A percentile compares a stretch with the other conserved stretches of the same genome.
phyloP scores from a whole-genome alignment of 2,329 filamentous ascomycete species.

The Ascochyta lentis region DNA sequence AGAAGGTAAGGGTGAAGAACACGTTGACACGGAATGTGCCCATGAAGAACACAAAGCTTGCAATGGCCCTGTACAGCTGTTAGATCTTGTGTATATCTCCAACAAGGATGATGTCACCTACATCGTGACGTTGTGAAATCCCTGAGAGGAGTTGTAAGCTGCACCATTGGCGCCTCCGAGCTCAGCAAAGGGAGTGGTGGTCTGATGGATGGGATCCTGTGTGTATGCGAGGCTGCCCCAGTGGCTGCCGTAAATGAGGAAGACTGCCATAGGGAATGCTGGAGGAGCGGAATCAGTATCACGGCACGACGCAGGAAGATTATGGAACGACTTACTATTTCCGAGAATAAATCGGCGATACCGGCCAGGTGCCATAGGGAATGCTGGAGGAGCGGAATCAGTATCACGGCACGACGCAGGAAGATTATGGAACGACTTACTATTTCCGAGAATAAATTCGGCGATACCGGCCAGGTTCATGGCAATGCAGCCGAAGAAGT shows the following conservation, averaged over 20 bases:
- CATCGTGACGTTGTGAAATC: conserved; percentile 31
- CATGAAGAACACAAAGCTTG: conserved; percentile 27
- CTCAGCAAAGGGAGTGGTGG: conserved; percentile 19
- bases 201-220: conserved; percentile 28
- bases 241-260: conserved; percentile 30
- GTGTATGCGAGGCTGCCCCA: conserved; percentile 30
- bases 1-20: conserved; percentile 26
- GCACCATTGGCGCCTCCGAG: conserved; percentile 26
- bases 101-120: not conserved
- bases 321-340: conserved; percentile 18
- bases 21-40: conserved; percentile 28
- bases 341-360: conserved; percentile 29
- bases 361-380: conserved; percentile 33
- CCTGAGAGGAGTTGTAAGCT: conserved; percentile 30
- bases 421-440: conserved; percentile 1
- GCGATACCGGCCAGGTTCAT: conserved; percentile 31
- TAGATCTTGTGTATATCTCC: not conserved
- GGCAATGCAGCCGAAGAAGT: conserved; percentile 31
- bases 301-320: no score
- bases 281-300: not conserved
- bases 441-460: conserved; percentile 30
- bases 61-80: conserved; percentile 21
- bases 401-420: not conserved
- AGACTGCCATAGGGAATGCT: conserved; percentile 35
- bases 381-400: conserved; percentile 15